Conservation (phyloP, 2,329 filamentous ascomycete genomes). For the Scleromitrula shiraiana region DNA sequence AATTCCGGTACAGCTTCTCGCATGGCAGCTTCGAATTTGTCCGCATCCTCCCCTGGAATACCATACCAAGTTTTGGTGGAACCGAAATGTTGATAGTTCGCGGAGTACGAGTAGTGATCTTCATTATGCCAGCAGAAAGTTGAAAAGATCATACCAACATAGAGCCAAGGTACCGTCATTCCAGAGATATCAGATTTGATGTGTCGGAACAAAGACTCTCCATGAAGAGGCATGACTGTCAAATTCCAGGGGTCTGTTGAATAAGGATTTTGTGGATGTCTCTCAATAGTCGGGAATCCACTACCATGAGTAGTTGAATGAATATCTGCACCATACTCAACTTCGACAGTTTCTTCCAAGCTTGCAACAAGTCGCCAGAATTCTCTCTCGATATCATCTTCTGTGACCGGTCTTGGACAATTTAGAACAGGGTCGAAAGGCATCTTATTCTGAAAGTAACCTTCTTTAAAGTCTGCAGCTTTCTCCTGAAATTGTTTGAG, state of each 20-base stretch:
- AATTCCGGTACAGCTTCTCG: conserved; percentile 88
- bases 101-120: conserved; percentile 94
- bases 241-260: conserved; percentile 92
- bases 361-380: conserved; percentile 96
- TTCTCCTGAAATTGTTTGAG: conserved; percentile 94
- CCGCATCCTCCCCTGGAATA: conserved; percentile 85
- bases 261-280: conserved; percentile 78
- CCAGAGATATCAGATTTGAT: conserved; percentile 98
- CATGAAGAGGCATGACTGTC: conserved; percentile 82
- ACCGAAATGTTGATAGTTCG: conserved; percentile 97
- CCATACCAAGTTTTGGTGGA: conserved; percentile 99
- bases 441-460: conserved; percentile 87
- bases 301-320: conserved; percentile 97
- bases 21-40: conserved; percentile 95
- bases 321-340: conserved; percentile 96
- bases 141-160: conserved; percentile 98
- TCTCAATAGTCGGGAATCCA: conserved; percentile 90
- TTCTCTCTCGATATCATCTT: conserved; percentile 92
- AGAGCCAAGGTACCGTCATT: conserved; percentile 99
- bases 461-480: conserved; percentile 88
- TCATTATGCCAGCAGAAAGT: conserved; percentile 99
- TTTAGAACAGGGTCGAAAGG: conserved; percentile 79
- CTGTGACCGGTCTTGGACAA: conserved; percentile 71
- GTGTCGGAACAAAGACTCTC: conserved; percentile 88
- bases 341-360: conserved; percentile 90